A percentile compares a stretch with the other conserved stretches of the same genome.
Evolutionary conservation across 306 rosid species (phyloP).

Genomic region (Quillaja saponaria): DNA sequence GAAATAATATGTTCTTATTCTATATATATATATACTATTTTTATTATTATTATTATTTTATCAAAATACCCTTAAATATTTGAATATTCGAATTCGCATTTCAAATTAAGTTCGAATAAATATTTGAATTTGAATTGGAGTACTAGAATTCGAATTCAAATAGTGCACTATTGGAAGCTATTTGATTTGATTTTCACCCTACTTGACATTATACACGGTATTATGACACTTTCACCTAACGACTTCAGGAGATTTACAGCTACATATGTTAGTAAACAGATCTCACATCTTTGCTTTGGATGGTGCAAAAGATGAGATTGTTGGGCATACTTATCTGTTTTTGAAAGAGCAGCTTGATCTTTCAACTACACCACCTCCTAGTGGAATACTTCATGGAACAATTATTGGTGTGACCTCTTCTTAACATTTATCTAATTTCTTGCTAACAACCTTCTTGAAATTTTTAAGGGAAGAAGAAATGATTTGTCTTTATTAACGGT

Average conservation of each 20-base stretch:
- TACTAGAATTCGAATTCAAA: no score
- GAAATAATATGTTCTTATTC: no score
- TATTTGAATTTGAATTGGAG: no score
- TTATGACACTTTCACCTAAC: constrained; percentile 19
- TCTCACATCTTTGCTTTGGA: constrained; percentile 50
- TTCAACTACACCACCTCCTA: constrained; percentile 54
- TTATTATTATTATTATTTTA: no score
- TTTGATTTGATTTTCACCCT: no score
- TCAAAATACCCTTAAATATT: no score
- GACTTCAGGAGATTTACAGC: constrained; percentile 70
- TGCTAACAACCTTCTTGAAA: background rate
- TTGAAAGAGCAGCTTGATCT: constrained; percentile 76
- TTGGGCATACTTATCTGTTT: constrained; percentile 68
- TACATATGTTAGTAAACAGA: constrained; percentile 50
- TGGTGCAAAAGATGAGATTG: constrained; percentile 59
- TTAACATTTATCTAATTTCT: background rate
- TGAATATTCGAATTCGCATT: no score
- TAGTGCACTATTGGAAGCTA: no score
- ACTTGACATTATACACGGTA: no score
- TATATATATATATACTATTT: no score
- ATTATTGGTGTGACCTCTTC: constrained; percentile 51
- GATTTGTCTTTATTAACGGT: background rate
- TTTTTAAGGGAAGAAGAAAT: background rate
- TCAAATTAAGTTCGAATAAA: no score
- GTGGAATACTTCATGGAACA: constrained; percentile 82